Conservation (phyloP, 306 rosid species). For the Citrullus colocynthis region DNA sequence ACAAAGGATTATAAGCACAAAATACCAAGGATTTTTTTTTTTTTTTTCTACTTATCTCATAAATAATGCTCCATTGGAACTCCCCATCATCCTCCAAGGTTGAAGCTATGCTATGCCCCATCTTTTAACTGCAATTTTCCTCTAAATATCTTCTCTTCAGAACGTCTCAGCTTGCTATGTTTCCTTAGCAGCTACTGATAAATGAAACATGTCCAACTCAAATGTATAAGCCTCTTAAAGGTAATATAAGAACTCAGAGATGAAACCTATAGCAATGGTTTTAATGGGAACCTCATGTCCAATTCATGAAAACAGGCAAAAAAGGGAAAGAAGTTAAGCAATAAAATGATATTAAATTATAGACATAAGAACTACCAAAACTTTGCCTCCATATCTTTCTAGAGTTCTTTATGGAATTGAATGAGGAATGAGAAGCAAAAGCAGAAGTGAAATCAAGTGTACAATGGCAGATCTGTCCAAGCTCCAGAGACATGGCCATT, state of each 20-base stretch:
- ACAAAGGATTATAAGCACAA: neutral
- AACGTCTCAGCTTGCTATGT: neutral
- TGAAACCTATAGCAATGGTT: neutral
- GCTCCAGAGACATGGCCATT: slow-evolving; percentile 98
- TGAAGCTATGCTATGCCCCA: neutral
- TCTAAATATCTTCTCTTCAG: neutral
- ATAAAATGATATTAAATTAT: neutral
- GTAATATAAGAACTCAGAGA: neutral
- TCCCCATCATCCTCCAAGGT: neutral
- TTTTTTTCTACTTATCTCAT: neutral
- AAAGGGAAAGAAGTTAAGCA: neutral
- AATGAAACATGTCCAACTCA: neutral
- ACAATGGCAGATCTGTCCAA: slow-evolving; percentile 86
- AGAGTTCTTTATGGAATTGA: neutral
- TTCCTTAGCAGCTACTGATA: neutral
- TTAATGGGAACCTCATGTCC: neutral
- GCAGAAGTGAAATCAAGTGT: slow-evolving; percentile 18
- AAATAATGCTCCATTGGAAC: neutral
- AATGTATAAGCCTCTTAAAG: neutral
- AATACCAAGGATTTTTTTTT: neutral
- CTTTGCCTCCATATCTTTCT: neutral
- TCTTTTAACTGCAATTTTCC: neutral
- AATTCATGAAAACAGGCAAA: slow-evolving; percentile 3
- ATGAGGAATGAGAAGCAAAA: neutral
- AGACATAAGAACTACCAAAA: neutral